Conservation (phyloP, 2,329 filamentous ascomycete genomes). For the Rhynchosporium secalis region DNA sequence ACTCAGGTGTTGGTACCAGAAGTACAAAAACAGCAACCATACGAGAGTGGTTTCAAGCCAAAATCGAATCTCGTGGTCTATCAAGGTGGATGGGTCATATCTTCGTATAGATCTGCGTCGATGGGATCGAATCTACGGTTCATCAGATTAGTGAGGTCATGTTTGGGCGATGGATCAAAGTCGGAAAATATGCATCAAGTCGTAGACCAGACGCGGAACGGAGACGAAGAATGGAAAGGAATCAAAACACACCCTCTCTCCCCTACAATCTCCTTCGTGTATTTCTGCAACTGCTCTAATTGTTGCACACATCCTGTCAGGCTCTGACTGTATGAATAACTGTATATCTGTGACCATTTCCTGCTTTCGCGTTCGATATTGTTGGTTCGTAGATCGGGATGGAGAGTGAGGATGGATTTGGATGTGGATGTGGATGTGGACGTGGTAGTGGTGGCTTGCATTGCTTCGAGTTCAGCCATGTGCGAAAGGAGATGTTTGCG, state of each 20-base stretch:
- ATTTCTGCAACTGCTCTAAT: constrained; percentile 54
- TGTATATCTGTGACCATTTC: constrained; percentile 59
- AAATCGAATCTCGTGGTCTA: neutral
- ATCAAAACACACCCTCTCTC: constrained; percentile 46
- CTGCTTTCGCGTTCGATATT: constrained; percentile 34
- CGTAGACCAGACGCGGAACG: neutral
- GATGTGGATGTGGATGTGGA: neutral
- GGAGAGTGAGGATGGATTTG: neutral
- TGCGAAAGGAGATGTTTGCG: constrained; percentile 53
- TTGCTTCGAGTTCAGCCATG: constrained; percentile 50
- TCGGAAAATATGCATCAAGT: neutral
- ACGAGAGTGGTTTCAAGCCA: too few species aligned
- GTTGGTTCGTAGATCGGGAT: constrained; percentile 4
- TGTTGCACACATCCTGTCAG: constrained; percentile 54
- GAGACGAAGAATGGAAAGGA: neutral
- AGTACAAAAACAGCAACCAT: too few species aligned
- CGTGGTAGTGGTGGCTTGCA: constrained; percentile 29
- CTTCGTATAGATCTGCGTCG: constrained; percentile 21
- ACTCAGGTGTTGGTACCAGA: too few species aligned
- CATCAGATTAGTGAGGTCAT: neutral
- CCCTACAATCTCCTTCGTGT: constrained; percentile 58
- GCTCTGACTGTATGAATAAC: constrained; percentile 54
- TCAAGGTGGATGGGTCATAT: constrained; percentile 11
- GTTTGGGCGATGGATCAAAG: neutral
- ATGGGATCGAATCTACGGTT: constrained; percentile 27